Evolutionary conservation across 225 moss, liverwort and hornwort genomes (phyloP), one percentile per base, ranked within the genome.

Genomic region (Bryoerythrophyllum caledonicum): DNA sequence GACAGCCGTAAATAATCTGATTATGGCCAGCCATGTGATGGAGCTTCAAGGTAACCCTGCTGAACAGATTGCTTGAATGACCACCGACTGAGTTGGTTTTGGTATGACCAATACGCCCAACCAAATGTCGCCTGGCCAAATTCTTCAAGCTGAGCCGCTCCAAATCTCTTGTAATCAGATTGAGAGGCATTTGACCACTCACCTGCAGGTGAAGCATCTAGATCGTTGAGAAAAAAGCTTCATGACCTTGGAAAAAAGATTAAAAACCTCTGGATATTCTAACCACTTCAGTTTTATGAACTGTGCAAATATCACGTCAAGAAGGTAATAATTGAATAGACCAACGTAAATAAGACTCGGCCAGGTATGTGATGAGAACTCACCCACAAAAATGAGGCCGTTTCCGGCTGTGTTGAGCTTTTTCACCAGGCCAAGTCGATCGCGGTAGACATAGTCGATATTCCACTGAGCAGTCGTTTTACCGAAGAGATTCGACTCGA

Each of bases 111-210:
- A n/a, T n/a, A n/a, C n/a, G n/a, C n/a, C n/a, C n/a, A n/a, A n/a
- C n/a, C n/a, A n/a, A n/a, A n/a, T n/a, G n/a, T n/a, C n/a, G n/a
- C n/a, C 78, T 87, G 72, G 19, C 84, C 81, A 74, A 83, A 87
- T 1, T 84, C 86, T 1, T 78, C 80, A 3, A 87, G 56, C 79
- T 87, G 87, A 53, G 84, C 76, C 57, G 69, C 73, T 44, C 87
- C 87, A 63, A 83, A 87, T 26, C 68, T 87, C 0, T 67, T 76
- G 70, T 87, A 87, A 46, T 87, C 87, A 32, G 43, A 56, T 82
- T 84, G 79, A 26, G 87, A 61, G 0, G 84, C 86, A 28, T 84
- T 87, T 25, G 86, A 84, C 86, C 86, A 87, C 7, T 84, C 83
- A 30, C 86, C 86, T 87, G 70, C 11, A 70, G 40, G 3, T 10